Evolutionary conservation across 2,329 filamentous ascomycete genomes (phyloP).

Genomic region (Fusarium sp.): DNA sequence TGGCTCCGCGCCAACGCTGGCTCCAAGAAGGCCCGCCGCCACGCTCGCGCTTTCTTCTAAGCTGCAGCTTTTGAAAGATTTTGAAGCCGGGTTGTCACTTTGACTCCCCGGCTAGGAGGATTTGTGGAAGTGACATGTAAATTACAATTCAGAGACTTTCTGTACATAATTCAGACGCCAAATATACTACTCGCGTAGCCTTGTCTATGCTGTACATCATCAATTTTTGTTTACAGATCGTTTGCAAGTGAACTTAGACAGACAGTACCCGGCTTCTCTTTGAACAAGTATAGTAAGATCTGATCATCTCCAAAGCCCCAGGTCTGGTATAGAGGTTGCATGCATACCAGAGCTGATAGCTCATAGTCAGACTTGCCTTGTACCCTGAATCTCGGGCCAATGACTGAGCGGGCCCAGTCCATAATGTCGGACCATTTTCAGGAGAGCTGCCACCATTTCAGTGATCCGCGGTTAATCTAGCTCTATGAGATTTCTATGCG

Average conservation of each 20-base stretch:
- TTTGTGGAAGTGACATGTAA: background rate
- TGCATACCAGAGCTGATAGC: no score
- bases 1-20: constrained; percentile 29
- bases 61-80: background rate
- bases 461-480: no score
- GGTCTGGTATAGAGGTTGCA: no score
- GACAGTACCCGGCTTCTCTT: no score
- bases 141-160: background rate
- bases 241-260: background rate
- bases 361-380: no score
- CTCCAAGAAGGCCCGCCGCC: constrained; percentile 32
- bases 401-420: no score
- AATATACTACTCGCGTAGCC: background rate
- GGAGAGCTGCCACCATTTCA: no score
- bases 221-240: background rate
- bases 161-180: background rate
- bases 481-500: no score
- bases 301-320: no score
- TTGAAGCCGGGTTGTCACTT: accelerated
- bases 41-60: constrained; percentile 38
- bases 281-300: no score
- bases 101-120: background rate
- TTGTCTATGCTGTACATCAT: background rate
- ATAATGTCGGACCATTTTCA: no score
- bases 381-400: no score